Evolutionary conservation across 2,329 filamentous ascomycete genomes (phyloP), one percentile per base, ranked within the genome.

Genomic region (Aspergillus sp.): DNA sequence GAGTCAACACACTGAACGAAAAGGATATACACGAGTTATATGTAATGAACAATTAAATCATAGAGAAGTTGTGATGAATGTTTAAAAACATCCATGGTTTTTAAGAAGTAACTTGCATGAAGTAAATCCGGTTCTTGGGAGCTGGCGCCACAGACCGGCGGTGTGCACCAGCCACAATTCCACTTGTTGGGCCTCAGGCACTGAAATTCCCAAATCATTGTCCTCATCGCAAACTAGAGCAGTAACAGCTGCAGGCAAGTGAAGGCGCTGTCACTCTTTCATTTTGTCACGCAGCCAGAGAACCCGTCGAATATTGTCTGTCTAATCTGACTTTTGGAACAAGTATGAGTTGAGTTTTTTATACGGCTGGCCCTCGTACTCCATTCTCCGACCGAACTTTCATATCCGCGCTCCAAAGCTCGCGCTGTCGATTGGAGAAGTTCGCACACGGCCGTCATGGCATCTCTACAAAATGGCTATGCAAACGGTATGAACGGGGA

Each of bases 401-500:
- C 54, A 63, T 47, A 48, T 58, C 53, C 50, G 41, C 43, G 38
- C 39, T 24, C 20, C 32, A 11, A 41, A 43, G 43, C 38, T 20
- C 41, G 38, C 45, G 45, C 43, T 36, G 39, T 57, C 44, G 42
- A 43, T 53, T 47, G 22, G 32, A 45, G n/a, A 41, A 13, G 13
- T 26, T 15, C 30, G 20, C 43, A 39, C 45, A 39, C 26, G 38
- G 53, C 63, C 67, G 72, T 58, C 71, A 85, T 85, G 82, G 79
- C 82, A 48, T 72, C 81, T 53, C 65, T 78, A 41, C 68, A 76
- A 56, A 82, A 82, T 65, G 79, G 81, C 63, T 72, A 81, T 67
- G 68, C 77, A 54, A 84, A 85, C 71, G 82, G 81, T 68, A 68
- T 79, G 54, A 81, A 81, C 60, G 80, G 78, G 62, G 71, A 78